Conservation (phyloP, 1,139 yeast species). For the Scheffersomyces segobiensis region DNA sequence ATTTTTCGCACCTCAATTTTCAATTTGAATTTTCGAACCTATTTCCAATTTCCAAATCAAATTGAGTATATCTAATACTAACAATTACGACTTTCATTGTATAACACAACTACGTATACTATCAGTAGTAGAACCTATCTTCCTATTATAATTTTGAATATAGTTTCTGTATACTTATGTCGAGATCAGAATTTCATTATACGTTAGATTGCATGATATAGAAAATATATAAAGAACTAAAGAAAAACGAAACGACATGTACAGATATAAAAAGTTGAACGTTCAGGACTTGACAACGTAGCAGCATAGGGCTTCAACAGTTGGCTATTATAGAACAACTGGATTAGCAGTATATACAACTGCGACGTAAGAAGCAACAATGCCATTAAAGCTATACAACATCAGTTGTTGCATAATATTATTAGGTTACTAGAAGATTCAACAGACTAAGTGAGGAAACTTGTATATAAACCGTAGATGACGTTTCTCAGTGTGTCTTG, state of each 20-base stretch:
- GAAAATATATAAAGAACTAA: neutral
- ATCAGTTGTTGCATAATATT: neutral
- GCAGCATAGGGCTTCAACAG: neutral
- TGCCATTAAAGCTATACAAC: neutral
- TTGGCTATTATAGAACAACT: neutral
- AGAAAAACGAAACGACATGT: neutral
- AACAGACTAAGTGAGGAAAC: neutral
- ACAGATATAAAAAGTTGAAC: neutral
- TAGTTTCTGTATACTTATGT: too few relatives aligned
- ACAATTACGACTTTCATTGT: neutral
- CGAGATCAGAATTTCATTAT: neutral
- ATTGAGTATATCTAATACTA: neutral
- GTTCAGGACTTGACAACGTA: neutral
- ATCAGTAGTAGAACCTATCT: too few relatives aligned
- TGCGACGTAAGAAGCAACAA: neutral
- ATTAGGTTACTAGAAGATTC: neutral
- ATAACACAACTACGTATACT: neutral
- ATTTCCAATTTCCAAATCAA: neutral
- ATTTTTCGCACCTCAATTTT: neutral
- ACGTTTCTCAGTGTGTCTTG: neutral
- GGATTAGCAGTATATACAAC: neutral
- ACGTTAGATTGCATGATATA: neutral
- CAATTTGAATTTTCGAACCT: neutral
- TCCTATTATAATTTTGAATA: too few relatives aligned
- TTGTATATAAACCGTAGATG: neutral